A percentile compares a stretch with the other conserved stretches of the same genome.
Evolutionary conservation across 1,284 basidiomycete species (phyloP).

Genomic region (Trichosporon coremiiforme): DNA sequence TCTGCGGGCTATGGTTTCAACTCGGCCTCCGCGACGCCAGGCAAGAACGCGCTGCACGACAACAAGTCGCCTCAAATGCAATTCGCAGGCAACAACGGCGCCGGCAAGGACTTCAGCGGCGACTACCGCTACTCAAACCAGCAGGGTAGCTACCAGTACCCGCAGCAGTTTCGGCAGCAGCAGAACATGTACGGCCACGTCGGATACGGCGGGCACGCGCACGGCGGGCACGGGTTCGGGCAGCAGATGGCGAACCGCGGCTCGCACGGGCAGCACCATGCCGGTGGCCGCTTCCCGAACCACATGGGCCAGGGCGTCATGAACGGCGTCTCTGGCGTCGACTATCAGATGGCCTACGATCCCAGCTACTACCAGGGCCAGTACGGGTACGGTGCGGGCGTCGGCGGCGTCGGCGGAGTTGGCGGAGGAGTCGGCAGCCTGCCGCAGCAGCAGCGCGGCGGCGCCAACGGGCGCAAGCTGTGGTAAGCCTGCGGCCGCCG

Average conservation of each 20-base stretch:
- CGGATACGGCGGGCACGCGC: slow-evolving; percentile 18
- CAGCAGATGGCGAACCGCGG: slow-evolving; percentile 28
- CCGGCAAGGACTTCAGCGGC: slow-evolving; percentile 24
- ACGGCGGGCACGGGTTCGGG: slow-evolving; percentile 30
- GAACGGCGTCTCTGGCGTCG: slow-evolving; percentile 14
- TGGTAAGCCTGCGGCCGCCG: background rate
- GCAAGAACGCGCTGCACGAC: slow-evolving; percentile 25
- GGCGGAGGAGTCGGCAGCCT: slow-evolving; percentile 15
- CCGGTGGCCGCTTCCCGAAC: slow-evolving; percentile 19
- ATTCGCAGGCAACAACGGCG: slow-evolving; percentile 23
- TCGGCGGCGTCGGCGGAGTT: slow-evolving; percentile 19
- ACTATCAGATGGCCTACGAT: slow-evolving; percentile 13
- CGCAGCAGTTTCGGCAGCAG: slow-evolving; percentile 23
- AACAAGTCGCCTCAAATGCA: slow-evolving; percentile 28
- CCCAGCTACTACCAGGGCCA: slow-evolving; percentile 10
- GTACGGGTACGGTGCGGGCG: slow-evolving; percentile 15
- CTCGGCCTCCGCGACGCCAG: background rate
- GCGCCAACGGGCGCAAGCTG: slow-evolving; percentile 17
- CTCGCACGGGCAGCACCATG: background rate
- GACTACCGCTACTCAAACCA: slow-evolving; percentile 22
- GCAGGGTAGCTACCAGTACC: slow-evolving; percentile 25
- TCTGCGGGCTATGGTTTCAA: slow-evolving; percentile 35
- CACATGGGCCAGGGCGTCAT: slow-evolving; percentile 14
- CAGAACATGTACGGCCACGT: slow-evolving; percentile 23
- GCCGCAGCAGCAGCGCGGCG: slow-evolving; percentile 17